Percentiles rank a stretch among this genome's conserved stretches.
Evolutionary conservation across 768 basidiomycete species (phyloP).

Genomic region (Tricholoma terreum): DNA sequence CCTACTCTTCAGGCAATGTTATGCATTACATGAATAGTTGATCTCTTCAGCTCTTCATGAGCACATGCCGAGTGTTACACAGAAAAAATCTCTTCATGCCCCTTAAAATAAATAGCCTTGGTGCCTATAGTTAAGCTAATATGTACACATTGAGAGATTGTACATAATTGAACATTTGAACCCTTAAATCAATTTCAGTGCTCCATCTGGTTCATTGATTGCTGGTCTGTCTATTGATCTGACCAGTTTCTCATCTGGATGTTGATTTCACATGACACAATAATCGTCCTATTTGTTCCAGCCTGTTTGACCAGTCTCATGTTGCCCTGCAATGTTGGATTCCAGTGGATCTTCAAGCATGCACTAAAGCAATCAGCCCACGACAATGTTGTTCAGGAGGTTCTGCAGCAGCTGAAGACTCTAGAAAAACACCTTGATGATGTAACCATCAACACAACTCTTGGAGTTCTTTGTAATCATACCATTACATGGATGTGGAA

Average conservation of each 20-base stretch:
- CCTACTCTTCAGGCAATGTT: not conserved
- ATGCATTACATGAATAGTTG: not conserved
- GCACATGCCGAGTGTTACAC: not conserved
- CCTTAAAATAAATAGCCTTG: not conserved
- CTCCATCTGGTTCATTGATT: constrained; percentile 29
- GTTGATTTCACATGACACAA: constrained; percentile 23
- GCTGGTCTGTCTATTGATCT: constrained; percentile 36
- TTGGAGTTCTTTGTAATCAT: not conserved
- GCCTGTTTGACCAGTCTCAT: constrained; percentile 29
- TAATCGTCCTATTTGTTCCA: constrained; percentile 30
- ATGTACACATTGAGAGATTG: too few species aligned
- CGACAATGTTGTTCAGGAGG: constrained; percentile 25
- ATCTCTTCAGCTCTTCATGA: not conserved
- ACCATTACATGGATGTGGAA: constrained; percentile 6
- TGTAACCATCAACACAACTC: not conserved
- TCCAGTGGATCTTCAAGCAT: constrained; percentile 29
- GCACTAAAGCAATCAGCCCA: constrained; percentile 18
- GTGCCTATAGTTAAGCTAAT: not conserved
- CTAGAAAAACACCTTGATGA: not conserved
- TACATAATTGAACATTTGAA: not conserved
- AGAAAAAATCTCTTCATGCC: not conserved
- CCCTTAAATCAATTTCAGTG: constrained; percentile 14
- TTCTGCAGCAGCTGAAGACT: not conserved
- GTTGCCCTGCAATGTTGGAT: constrained; percentile 30
- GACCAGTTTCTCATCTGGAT: constrained; percentile 34